Evolutionary conservation across 805 yeast species (phyloP), one percentile per base, ranked within the genome.

Genomic region (Metschnikowia noctiluminum): DNA sequence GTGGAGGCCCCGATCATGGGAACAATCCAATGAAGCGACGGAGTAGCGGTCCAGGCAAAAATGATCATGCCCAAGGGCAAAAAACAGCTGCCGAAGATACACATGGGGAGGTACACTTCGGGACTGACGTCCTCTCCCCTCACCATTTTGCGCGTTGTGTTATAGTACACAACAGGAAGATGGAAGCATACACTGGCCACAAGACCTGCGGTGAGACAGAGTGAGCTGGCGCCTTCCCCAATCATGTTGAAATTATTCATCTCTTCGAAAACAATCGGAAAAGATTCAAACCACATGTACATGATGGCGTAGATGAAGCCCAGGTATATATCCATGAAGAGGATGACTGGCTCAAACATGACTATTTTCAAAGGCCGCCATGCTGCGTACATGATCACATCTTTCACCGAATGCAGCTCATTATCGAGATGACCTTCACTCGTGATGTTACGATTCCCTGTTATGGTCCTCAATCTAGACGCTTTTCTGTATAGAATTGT

Each of bases 201-300:
- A 10, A 48, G 45, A 5, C 54, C 56, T 2, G 49, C 35, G 10
- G 45, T 45, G 26, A 53, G 42, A n/a, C 47, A 41, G 13, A 44
- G 32, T 13, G 45, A 51, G 10, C 51, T 39, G 7, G 48, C 50
- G 21, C 55, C 57, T 43, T 41, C 43, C 13, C 46, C 48, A 21
- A 51, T 39, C 40, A 45, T 35, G 13, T 47, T 45, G 40, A 51
- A 48, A 32, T 38, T 27, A 35, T 51, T 42, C 43, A 45, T 41
- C 21, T 48, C 51, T 32, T 35, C 15, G 38, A 51, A 53, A 21
- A 53, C 51, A 13, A 53, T 51, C 28, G 54, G 54, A 42, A 53
- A 53, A 1, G 54, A 50, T 42, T 53, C 57, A 43, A 53, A 51
- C 52, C 52, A 53, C 40, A 48, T 38, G 48, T 51, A 53, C 51